Evolutionary conservation across 108 stramenopile genomes (phyloP).

Genomic region (Pseudonitzschia delicatissima): DNA sequence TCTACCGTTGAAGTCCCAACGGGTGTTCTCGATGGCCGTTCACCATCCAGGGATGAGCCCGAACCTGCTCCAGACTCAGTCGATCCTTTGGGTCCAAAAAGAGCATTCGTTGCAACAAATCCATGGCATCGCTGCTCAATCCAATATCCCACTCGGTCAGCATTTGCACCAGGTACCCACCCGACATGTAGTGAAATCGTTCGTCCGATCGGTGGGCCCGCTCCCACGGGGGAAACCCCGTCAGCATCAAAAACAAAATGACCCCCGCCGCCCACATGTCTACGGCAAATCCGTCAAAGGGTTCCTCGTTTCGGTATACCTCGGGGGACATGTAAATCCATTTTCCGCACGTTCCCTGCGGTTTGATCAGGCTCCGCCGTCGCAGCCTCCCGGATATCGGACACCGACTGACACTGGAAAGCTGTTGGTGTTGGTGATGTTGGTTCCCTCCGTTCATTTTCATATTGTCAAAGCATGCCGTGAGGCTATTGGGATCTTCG

Average conservation of each 20-base stretch:
- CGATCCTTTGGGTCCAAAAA: constrained; percentile 80
- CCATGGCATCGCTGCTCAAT: constrained; percentile 72
- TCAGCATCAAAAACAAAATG: constrained; percentile 89
- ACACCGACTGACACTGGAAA: not conserved
- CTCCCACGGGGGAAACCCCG: constrained; percentile 91
- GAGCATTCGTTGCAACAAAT: constrained; percentile 82
- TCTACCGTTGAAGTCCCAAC: constrained; percentile 17
- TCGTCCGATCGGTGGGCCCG: constrained; percentile 62
- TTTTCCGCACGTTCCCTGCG: constrained; percentile 88
- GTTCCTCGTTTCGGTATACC: constrained; percentile 62
- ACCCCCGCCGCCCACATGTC: constrained; percentile 95
- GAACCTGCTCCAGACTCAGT: constrained; percentile 79
- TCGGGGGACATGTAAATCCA: constrained; percentile 94
- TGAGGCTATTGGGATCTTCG: constrained; percentile 1
- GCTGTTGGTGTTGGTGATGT: not conserved
- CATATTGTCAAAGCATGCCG: constrained; percentile 36
- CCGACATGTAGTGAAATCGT: constrained; percentile 77
- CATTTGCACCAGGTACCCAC: constrained; percentile 77
- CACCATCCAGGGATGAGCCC: constrained; percentile 82
- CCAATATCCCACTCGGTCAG: constrained; percentile 80
- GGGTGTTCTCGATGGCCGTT: constrained; percentile 29
- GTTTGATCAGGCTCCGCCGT: constrained; percentile 53
- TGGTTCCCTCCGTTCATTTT: constrained; percentile 23
- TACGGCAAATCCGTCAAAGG: constrained; percentile 87
- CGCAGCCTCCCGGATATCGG: constrained; percentile 21